phyloP scores from a whole-genome alignment of 768 basidiomycete species.

The Udeniomyces megalosporus region DNA sequence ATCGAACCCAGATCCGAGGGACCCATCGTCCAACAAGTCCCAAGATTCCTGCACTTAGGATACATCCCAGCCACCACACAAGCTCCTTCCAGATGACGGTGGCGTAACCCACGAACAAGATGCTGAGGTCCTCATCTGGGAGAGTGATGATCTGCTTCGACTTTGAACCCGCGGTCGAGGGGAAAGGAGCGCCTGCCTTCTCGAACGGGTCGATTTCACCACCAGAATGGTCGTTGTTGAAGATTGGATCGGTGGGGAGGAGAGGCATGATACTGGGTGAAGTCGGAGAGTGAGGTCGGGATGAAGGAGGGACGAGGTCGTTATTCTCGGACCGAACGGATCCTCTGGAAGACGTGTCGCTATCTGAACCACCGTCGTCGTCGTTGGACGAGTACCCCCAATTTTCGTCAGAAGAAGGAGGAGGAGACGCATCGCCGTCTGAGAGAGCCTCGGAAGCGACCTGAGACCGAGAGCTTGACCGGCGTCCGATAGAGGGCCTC shows the following conservation, averaged over 20 bases:
- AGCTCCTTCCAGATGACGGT: slow-evolving; percentile 44
- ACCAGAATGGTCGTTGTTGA: slow-evolving; percentile 16
- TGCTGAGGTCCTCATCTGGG: slow-evolving; percentile 71
- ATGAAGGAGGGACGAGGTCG: slow-evolving; percentile 26
- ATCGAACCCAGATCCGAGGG: slow-evolving; percentile 75
- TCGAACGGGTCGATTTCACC: slow-evolving; percentile 18
- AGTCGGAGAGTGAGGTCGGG: slow-evolving; percentile 27
- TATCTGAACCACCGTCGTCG: slow-evolving; percentile 36
- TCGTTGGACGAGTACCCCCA: slow-evolving; percentile 89
- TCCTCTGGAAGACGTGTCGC: slow-evolving; percentile 12
- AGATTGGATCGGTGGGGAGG: slow-evolving; percentile 6
- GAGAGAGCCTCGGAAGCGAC: slow-evolving; percentile 19
- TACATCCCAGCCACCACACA: slow-evolving; percentile 55
- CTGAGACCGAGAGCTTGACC: slow-evolving; percentile 4
- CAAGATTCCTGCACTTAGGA: slow-evolving; percentile 53
- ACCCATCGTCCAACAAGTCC: slow-evolving; percentile 84
- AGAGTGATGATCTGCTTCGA: slow-evolving; percentile 65
- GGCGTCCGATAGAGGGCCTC: slow-evolving; percentile 7
- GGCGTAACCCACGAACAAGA: slow-evolving; percentile 77
- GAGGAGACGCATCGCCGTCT: slow-evolving; percentile 7
- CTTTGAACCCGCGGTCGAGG: slow-evolving; percentile 20
- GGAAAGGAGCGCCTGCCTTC: slow-evolving; percentile 16
- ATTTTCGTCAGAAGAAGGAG: slow-evolving; percentile 37
- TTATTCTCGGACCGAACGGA: slow-evolving; percentile 23
- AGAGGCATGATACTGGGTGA: slow-evolving; percentile 12